Evolutionary conservation across 768 basidiomycete genomes (phyloP), one percentile per base, ranked within the genome.

Genomic region (Amyloporia xantha): DNA sequence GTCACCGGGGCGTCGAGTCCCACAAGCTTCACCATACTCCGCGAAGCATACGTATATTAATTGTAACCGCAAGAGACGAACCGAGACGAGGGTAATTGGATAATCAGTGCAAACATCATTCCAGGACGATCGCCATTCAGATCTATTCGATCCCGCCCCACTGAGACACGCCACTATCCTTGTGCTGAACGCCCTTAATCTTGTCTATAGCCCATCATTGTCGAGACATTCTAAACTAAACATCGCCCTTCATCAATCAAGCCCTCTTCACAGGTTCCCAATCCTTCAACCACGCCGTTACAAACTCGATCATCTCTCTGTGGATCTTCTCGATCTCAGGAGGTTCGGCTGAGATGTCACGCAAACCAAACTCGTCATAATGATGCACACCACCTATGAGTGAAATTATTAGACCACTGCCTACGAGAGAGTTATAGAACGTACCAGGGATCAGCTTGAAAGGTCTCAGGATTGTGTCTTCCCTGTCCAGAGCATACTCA

Each of bases 371-470:
- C 68, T 95, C 76, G 44, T 82, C 81, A 47, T 74, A 85, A 58
- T 84, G 83, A 59, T 95, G 91, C 9, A 88, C 82, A 30, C 72
- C 87, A 47, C 72, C 85, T 86, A 52, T 5, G 40, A 50, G 45
- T 36, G 26, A 38, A 17, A 40, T 36, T 17, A 13, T 36, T 28
- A n/a, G n/a, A n/a, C n/a, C n/a, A 38, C 7, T 9, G 39, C 21
- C 6, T 1, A 15, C 26, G 17, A 28, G n/a, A 23, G n/a, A 25
- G 21, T 39, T 15, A 17, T 9, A 17, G 25, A 15, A 72, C 83
- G 21, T 55, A 91, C 91, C 73, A 9, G 84, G 84, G 50, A 96
- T 96, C 36, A 94, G 59, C 63, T 93, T 92, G 68, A 91, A 91
- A 0, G 94, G 94, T 33, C 76, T 72, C 28, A 81, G 59, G 13